Percentiles rank a stretch among this genome's conserved stretches.
These are phyloP conservation scores for Hygrophorus russula DNA, from an alignment of 768 basidiomycete genomes.

Conservation along the genomic window DNA sequence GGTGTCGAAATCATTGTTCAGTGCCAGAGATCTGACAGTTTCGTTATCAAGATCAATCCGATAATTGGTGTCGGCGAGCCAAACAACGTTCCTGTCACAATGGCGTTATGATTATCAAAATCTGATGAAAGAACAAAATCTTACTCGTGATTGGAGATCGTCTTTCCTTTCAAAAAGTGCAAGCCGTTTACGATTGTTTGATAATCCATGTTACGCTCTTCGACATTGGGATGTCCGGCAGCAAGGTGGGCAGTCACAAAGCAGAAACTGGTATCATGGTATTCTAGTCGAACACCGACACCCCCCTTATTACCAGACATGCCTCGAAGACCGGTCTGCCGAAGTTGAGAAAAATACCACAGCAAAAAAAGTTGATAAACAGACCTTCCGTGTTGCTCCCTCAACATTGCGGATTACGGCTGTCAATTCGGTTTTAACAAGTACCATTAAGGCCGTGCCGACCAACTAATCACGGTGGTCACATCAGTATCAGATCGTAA, in stretches of 20 bases:
- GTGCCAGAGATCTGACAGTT: constrained; percentile 58
- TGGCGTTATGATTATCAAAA: constrained; percentile 1
- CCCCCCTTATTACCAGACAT: constrained; percentile 98
- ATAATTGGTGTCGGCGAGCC: constrained; percentile 95
- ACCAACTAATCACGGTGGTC: constrained; percentile 52
- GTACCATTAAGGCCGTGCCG: constrained; percentile 82
- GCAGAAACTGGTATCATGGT: constrained; percentile 86
- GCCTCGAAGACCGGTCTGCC: constrained; percentile 76
- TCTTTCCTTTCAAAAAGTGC: constrained; percentile 84
- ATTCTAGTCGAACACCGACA: constrained; percentile 86
- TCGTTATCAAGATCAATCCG: constrained; percentile 83
- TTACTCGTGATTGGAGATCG: constrained; percentile 84
- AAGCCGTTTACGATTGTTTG: constrained; percentile 74
- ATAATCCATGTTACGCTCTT: constrained; percentile 89
- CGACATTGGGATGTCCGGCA: constrained; percentile 85
- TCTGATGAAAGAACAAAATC: constrained; percentile 14
- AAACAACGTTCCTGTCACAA: constrained; percentile 70
- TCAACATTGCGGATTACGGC: constrained; percentile 86
- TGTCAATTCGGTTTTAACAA: constrained; percentile 71
- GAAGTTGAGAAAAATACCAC: constrained; percentile 2
- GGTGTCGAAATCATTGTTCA: constrained; percentile 54
- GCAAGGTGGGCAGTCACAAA: constrained; percentile 95
- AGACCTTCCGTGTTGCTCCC: constrained; percentile 80
- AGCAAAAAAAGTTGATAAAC: constrained; percentile 3
- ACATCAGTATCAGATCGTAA: neutral